Base-by-base conservation (phyloP, 768 basidiomycete species). In the Nidularia pulvinata region DNA sequence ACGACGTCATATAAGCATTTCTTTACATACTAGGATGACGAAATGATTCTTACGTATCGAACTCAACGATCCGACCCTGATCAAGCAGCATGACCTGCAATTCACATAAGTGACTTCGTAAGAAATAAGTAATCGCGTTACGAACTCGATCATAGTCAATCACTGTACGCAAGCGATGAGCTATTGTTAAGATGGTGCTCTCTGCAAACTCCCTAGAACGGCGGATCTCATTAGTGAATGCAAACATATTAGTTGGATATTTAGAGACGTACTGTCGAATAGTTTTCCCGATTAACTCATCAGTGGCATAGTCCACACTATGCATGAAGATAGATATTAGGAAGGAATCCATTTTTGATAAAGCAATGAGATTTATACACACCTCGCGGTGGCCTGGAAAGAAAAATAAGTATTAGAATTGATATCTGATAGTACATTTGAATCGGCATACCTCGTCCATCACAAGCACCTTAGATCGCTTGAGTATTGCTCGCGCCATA, bases 401-500 rank as follows among this genome's bases (percentile, higher is more conserved):
- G 2, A 16, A 3, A 42, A 13, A 42, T 42, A 53, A 36, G 55
- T 25, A 44, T 57, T n/a, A 11, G 58, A 34, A 52, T 46, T 10
- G 44, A 37, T 46, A 36, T 14, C n/a, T 25, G 33, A 36, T 11
- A 33, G 46, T 7, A 9, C 9, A 30, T 7, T 44, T 16, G 7
- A 35, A 33, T 10, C 13, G 19, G 65, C 77, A 25, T 59, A 85
- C 88, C 69, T 93, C 91, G 59, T 93, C 92, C 91, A 93, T 93
- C 56, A 93, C 79, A 32, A 93, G 68, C 10, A 94, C 75, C 60
- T 81, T 91, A 42, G 89, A 86, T 6, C 88, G 77, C 65, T 89
- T 89, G 25, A 94, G 66, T 55, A 94, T 91, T 2, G 92, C 91
- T 51, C 91, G 79, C 5, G 92, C 92, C 91, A 94, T 92, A 64